Conservation (phyloP, 2,329 filamentous ascomycete species). For the Cladosporium sp. region DNA sequence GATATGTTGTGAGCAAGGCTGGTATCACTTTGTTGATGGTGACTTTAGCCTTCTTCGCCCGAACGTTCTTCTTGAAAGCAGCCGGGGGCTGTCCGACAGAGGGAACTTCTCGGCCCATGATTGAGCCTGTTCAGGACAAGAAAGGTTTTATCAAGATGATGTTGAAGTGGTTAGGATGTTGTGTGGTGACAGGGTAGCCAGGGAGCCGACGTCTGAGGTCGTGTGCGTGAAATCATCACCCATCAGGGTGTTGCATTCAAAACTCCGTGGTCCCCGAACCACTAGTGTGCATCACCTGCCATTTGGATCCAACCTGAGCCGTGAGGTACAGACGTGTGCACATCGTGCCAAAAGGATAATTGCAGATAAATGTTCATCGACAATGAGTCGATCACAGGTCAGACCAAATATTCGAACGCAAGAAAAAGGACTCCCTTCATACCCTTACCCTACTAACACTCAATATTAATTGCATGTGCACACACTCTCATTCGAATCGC, state of each 20-base stretch:
- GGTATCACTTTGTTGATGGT: slow-evolving; percentile 63
- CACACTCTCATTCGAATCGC: neutral
- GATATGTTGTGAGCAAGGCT: slow-evolving; percentile 53
- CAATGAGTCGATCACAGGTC: too few relatives aligned
- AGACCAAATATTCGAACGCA: too few relatives aligned
- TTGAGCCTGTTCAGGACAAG: neutral
- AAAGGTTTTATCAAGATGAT: neutral
- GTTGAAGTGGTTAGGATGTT: neutral
- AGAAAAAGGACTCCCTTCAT: too few relatives aligned
- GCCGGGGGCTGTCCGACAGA: slow-evolving; percentile 25
- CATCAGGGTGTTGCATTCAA: neutral
- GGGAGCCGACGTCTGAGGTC: neutral
- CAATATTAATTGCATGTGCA: neutral
- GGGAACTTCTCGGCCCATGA: slow-evolving; percentile 24
- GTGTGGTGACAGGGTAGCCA: neutral
- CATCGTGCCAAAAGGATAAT: neutral
- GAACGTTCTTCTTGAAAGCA: slow-evolving; percentile 28
- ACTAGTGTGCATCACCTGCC: neutral
- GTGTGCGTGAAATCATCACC: neutral
- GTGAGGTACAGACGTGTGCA: neutral
- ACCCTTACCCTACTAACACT: neutral
- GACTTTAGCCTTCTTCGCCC: slow-evolving; percentile 42
- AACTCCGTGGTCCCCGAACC: neutral
- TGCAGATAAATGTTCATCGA: too few relatives aligned
- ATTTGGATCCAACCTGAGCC: neutral